Base-by-base conservation (phyloP, 2,329 filamentous ascomycete species). In the Chaetothyriales sp. region DNA sequence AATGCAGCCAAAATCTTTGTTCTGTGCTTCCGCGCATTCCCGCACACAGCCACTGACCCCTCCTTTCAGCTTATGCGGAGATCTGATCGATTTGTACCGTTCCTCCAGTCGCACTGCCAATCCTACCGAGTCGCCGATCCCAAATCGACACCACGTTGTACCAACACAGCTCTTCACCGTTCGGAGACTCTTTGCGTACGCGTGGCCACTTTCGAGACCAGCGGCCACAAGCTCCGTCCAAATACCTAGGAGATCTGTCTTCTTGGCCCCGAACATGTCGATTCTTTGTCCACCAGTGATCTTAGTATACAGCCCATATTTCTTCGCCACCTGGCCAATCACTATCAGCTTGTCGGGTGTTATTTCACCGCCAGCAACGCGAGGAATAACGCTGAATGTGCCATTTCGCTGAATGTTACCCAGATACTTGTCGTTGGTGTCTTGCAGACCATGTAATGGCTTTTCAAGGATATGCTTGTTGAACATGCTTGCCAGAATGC, bases 221-320 rank as follows among this genome's bases (percentile, higher is more conserved):
- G 84, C 89, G 51, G 86, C 82, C 7, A 94, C 78, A 2, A 95
- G 75, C 59, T 81, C 78, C 44, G 78, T 77, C 89, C 89, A 95
- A 61, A 95, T 95, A 13, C 77, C 76, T 2, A 86, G 74, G 18
- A 95, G 74, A 65, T 95, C 87, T 58, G 92, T 85, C 69, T 94
- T 94, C 68, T 82, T 82, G 0, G 89, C 89, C 43, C 89, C 89
- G 63, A 95, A 95, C 82, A 95, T 80, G 67, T 95, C 89, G 63
- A 95, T 94, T 51, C 89, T 80, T 68, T 95, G 89, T 1, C 86
- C 89, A 51, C 89, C 89, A 0, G 89, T 95, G 64, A 95, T 94
- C 69, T 95, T 95, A 63, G 83, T 88, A 70, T 95, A 95, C 5
- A 95, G 72, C 37, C 77, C 77, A 63, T 87, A 94, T 65, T 90